A percentile compares a stretch with the other conserved stretches of the same genome.
These are phyloP conservation scores for Gossypium aridum DNA, from an alignment of 441 rosid genomes.

Conservation along the genomic window DNA sequence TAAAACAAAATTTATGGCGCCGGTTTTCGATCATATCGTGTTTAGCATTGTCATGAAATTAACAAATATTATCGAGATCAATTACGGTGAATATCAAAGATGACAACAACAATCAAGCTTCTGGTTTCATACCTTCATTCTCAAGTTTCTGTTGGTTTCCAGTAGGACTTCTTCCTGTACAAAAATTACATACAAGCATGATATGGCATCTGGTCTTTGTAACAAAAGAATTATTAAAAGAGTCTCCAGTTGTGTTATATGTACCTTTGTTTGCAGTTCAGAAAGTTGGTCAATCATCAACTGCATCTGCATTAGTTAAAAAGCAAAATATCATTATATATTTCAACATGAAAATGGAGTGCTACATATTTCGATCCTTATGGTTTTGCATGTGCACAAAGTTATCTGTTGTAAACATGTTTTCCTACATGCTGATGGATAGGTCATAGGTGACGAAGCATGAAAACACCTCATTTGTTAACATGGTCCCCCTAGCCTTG, in stretches of 20 bases:
- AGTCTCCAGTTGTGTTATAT: neutral
- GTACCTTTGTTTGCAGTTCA: slow-evolving; percentile 49
- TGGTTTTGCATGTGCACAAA: neutral
- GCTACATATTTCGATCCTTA: neutral
- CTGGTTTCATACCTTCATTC: slow-evolving; percentile 32
- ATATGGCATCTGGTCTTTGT: neutral
- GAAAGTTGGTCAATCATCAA: slow-evolving; percentile 38
- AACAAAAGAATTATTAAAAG: neutral
- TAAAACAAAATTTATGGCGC: too few species aligned
- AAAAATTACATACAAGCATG: slow-evolving; percentile 1
- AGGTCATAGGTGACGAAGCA: too few species aligned
- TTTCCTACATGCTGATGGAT: neutral
- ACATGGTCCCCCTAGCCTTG: neutral
- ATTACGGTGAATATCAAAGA: neutral
- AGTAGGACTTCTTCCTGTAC: slow-evolving; percentile 43
- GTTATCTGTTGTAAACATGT: neutral
- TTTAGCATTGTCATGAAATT: neutral
- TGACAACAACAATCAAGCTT: neutral
- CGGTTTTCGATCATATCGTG: too few species aligned
- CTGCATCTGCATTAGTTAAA: slow-evolving; percentile 24
- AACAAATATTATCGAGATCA: neutral
- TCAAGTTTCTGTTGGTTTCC: slow-evolving; percentile 42
- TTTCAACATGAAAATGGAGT: neutral
- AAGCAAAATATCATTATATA: neutral
- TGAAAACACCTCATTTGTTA: neutral